Evolutionary conservation across 176 grass and related monocot genomes (phyloP).

Genomic region (Chloris gayana): DNA sequence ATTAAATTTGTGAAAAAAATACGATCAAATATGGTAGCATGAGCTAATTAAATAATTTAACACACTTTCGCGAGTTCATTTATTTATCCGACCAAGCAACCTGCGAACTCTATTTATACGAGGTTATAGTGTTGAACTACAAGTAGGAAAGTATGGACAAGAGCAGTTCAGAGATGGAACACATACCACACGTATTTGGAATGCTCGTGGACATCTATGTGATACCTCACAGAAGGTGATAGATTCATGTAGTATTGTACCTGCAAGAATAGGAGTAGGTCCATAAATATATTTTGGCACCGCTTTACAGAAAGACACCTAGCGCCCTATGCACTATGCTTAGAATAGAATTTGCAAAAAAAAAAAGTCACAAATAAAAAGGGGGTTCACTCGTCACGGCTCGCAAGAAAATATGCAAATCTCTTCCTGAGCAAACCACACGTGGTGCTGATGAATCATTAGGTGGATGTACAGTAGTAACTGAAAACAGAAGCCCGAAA

Average conservation of each 20-base stretch:
- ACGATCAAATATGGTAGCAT: background rate
- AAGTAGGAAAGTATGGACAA: constrained; percentile 21
- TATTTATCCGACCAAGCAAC: background rate
- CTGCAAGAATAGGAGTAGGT: constrained; percentile 58
- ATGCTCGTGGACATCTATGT: constrained; percentile 13
- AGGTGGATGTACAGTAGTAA: background rate
- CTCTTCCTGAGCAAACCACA: background rate
- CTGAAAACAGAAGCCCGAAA: constrained; percentile 24
- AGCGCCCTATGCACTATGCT: background rate
- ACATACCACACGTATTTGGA: constrained; percentile 58
- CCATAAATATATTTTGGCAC: constrained; percentile 49
- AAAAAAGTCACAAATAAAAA: constrained; percentile 3
- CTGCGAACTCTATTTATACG: background rate
- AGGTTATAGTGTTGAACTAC: background rate
- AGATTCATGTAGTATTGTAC: constrained; percentile 7
- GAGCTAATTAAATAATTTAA: background rate
- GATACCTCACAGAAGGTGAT: constrained; percentile 25
- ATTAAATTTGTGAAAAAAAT: background rate
- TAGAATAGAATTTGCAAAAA: background rate
- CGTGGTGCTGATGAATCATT: background rate
- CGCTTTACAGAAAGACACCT: background rate
- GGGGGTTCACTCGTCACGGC: background rate
- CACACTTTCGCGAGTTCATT: background rate
- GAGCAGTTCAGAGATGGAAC: constrained; percentile 31
- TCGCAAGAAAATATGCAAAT: background rate